These are phyloP conservation scores for Aspergillus persii DNA, from an alignment of 2,329 filamentous ascomycete species.

Conservation along the genomic window DNA sequence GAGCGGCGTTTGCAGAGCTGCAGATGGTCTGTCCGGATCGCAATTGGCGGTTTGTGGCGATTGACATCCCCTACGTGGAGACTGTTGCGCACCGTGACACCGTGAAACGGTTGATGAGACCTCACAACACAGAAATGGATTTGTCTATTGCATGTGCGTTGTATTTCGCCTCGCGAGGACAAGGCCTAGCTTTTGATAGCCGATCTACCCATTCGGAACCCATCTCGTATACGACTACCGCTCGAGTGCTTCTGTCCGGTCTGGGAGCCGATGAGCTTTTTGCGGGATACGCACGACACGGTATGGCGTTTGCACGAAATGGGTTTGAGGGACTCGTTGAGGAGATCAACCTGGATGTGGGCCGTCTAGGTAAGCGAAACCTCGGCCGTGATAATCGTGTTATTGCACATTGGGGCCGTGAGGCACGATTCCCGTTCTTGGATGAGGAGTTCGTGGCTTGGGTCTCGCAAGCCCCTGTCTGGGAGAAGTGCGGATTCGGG, in stretches of 20 bases:
- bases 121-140: constrained; percentile 98
- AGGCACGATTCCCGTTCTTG: constrained; percentile 85
- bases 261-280: constrained; percentile 96
- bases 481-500: constrained; percentile 87
- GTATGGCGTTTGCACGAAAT: constrained; percentile 66
- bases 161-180: constrained; percentile 88
- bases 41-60: constrained; percentile 73
- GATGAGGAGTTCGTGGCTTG: constrained; percentile 84
- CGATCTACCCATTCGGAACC: constrained; percentile 16
- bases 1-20: constrained; percentile 76
- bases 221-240: constrained; percentile 62
- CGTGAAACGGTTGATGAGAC: constrained; percentile 76
- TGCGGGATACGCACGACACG: constrained; percentile 85
- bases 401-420: constrained; percentile 83
- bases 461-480: constrained; percentile 71
- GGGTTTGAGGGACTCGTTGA: constrained; percentile 72
- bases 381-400: constrained; percentile 90
- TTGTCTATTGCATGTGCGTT: constrained; percentile 88
- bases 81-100: constrained; percentile 65
- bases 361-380: constrained; percentile 86
- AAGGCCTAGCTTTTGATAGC: constrained; percentile 48
- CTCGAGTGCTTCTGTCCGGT: constrained; percentile 84
- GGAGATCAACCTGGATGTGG: constrained; percentile 82
- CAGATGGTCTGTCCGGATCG: constrained; percentile 65
- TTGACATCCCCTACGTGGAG: constrained; percentile 80